These are phyloP conservation scores for Phylloporus arenicola DNA, from an alignment of 768 basidiomycete genomes.

Conservation along the genomic window DNA sequence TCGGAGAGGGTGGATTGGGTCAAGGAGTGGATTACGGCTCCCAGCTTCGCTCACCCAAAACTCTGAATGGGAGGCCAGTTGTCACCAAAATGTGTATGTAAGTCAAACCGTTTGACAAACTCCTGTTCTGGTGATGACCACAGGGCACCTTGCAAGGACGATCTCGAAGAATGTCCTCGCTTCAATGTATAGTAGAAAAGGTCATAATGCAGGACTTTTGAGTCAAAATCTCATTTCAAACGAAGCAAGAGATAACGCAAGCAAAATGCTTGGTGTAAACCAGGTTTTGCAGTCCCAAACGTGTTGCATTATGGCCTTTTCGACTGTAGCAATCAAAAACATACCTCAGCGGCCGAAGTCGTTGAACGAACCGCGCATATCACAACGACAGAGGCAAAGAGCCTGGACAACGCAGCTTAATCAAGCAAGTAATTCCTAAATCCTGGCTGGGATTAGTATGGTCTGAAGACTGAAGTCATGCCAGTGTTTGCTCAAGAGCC, in stretches of 20 bases:
- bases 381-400: not conserved
- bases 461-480: not conserved
- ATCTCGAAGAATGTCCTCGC: not conserved
- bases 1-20: constrained; percentile 20
- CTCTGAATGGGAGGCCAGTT: constrained; percentile 3
- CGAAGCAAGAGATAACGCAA: constrained; percentile 3
- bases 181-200: constrained; percentile 16
- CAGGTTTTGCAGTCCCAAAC: constrained; percentile 19
- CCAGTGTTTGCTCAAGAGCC: not conserved
- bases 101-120: not conserved
- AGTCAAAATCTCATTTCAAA: constrained; percentile 12
- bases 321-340: constrained; percentile 15
- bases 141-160: not conserved
- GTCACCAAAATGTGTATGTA: not conserved
- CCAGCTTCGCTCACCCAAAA: not conserved
- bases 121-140: not conserved
- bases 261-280: constrained; percentile 8
- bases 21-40: constrained; percentile 7
- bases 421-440: not conserved
- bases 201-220: constrained; percentile 26
- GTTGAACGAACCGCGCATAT: not conserved
- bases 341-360: constrained; percentile 7
- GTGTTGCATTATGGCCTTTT: constrained; percentile 24
- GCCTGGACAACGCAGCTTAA: not conserved
- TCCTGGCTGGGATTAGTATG: not conserved